These are phyloP conservation scores for Pyrenophora teres DNA, from an alignment of 2,329 filamentous ascomycete species.

Conservation along the genomic window DNA sequence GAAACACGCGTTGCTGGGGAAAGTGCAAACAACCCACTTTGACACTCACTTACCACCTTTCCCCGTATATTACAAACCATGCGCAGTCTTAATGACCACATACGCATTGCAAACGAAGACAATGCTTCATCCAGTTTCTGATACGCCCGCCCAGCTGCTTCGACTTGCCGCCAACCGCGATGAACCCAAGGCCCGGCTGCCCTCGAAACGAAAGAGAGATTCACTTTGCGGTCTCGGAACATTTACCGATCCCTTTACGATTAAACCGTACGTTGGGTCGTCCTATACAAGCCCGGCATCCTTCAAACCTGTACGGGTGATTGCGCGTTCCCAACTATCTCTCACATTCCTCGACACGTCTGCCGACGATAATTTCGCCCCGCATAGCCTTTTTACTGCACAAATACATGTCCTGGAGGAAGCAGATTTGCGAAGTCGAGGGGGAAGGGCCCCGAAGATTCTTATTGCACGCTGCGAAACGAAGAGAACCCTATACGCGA, in stretches of 20 bases:
- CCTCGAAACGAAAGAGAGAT: slow-evolving; percentile 41
- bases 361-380: slow-evolving; percentile 25
- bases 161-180: slow-evolving; percentile 33
- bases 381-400: slow-evolving; percentile 43
- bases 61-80: slow-evolving; percentile 26
- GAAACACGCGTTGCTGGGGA: slow-evolving; percentile 24
- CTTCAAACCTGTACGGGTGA: slow-evolving; percentile 43
- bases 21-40: slow-evolving; percentile 17
- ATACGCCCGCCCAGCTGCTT: slow-evolving; percentile 24
- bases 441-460: slow-evolving; percentile 23
- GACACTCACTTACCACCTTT: slow-evolving; percentile 6
- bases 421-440: slow-evolving; percentile 10
- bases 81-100: slow-evolving; percentile 31
- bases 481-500: slow-evolving; percentile 78
- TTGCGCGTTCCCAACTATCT: slow-evolving; percentile 44
- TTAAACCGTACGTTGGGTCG: slow-evolving; percentile 38
- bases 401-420: slow-evolving; percentile 41
- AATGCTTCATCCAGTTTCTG: slow-evolving; percentile 34
- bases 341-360: slow-evolving; percentile 46
- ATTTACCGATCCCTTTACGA: slow-evolving; percentile 37
- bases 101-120: slow-evolving; percentile 39
- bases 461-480: slow-evolving; percentile 43
- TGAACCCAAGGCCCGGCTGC: slow-evolving; percentile 29
- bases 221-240: slow-evolving; percentile 34
- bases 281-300: slow-evolving; percentile 34